Base-by-base conservation (phyloP, 2,329 filamentous ascomycete genomes). In the Diaporthe longicolla region DNA sequence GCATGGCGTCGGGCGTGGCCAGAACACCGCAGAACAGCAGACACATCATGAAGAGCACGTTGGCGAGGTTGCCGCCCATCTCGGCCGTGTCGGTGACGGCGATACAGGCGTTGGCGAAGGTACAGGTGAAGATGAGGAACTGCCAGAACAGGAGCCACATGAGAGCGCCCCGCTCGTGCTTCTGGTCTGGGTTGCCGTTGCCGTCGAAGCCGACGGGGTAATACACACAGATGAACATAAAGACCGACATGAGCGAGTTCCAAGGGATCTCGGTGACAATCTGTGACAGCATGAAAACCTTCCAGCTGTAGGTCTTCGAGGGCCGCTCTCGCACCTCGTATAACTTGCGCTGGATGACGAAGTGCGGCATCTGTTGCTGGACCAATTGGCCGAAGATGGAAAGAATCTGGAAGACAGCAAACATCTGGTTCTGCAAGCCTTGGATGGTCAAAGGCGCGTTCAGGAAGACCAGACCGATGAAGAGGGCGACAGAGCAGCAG, bases 311-410 rank as follows among this genome's bases (percentile, higher is more conserved):
- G 0, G 94, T 91, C 84, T 95, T 96, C 68, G 93, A 94, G 0
- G 94, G 94, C 5, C 94, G 90, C 83, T 97, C 95, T 68, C 94
- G 93, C 43, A 93, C 93, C 83, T 97, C 95, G 82, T 97, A 97
- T 0, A 97, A 86, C 17, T 92, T 90, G 70, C 95, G 91, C 79
- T 97, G 94, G 32, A 92, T 91, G 78, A 97, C 93, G 78, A 97
- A 97, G 78, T 95, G 93, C 1, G 94, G 94, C 93, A 97, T 95
- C 54, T 93, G 93, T 79, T 95, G 93, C 81, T 95, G 92, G 5
- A 93, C 89, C 45, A 95, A 87, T 79, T 94, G 92, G 76, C 93
- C 93, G 80, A 97, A 97, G 80, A 97, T 91, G 57, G 93, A 96
- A 73, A 93, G 86, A 73, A 96, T 84, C 88, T 96, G 93, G 88